Evolutionary conservation across 1,284 basidiomycete genomes (phyloP), one percentile per base, ranked within the genome.

Genomic region (Ceratobasidium sp.): DNA sequence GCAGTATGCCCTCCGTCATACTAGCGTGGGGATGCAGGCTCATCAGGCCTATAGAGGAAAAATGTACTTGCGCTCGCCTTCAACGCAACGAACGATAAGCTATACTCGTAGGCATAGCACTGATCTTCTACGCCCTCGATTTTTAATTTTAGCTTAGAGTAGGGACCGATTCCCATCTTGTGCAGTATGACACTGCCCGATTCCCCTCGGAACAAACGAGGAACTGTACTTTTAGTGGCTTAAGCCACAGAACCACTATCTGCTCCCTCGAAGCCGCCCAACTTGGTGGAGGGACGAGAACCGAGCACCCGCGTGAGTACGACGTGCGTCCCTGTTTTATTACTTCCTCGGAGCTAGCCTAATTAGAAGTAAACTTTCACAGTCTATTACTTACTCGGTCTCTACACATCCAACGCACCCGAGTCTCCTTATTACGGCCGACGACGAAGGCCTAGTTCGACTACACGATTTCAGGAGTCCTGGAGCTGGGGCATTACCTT

Each of bases 321-420:
- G 58, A 63, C 2, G 71, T 74, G 47, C 35, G 71, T 63, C 47
- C 71, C 60, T 63, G 60, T n/a, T 56, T 74, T 63, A 63, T 63
- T 61, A 23, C 15, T 31, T 20, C 11, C 33, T 13, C 31, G 33
- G 71, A 63, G 45, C 71, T 74, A 74, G 71, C 71, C 71, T 74
- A 61, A 74, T 63, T 63, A 60, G 71, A 51, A 39, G 45, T 53
- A 39, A 58, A 53, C 39, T 37, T 63, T 35, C 23, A 47, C 15
- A 74, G 71, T 58, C 56, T 20, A 63, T 47, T 11, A 61, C 58
- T 45, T 51, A 74, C 58, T 74, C 71, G 42, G 71, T 74, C 20
- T 74, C 71, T 31, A 28, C 71, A 28, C 71, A 74, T 31, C 71
- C 71, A 74, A 74, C 60, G n/a, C 71, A 74, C 45, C 71, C 71